Base-by-base conservation (phyloP, 129 eudicot species). In the Scalesia atractyloides region DNA sequence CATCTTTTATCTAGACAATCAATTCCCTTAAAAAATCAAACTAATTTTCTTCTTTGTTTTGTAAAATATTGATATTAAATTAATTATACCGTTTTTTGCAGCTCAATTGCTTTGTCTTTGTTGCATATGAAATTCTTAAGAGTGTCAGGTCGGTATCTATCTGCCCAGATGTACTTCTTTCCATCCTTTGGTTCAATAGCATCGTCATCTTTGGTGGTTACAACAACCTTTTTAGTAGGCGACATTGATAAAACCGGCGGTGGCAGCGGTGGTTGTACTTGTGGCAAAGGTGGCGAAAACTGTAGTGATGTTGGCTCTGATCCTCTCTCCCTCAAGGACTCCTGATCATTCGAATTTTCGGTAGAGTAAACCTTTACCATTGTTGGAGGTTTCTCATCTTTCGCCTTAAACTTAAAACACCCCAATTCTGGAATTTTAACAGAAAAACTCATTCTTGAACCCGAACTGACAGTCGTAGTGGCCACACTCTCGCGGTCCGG, bases 251-350 rank as follows among this genome's bases (percentile, higher is more conserved):
- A 17, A 6, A 66, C 60, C 67, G 80, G 24, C 3, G 44, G 20
- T 68, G 50, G 43, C 3, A 56, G 64, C 30, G 50, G 22, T 7
- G 74, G 33, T 39, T 47, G 74, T 9, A 76, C 43, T 14, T 60
- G 65, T 14, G 64, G 58, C 44, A 76, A 44, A 5, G 44, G 59
- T 33, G 78, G 74, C 66, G 81, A 64, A 33, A 76, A 53, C 15
- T 34, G 69, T 15, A 78, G 77, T 73, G 83, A 69, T 58, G 79
- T 34, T 62, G 86, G 44, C 68, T 71, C 81, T 71, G 82, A 81
- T 69, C 68, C 83, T 90, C 91, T 90, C 95, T 90, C 97, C 95
- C 95, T 80, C 91, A 90, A 80, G 80, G 97, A 85, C 96, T 87
- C 84, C 94, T 75, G 34, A 30, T 30, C 81, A 3, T 61, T 61